These are phyloP conservation scores for Takashimella koratensis DNA, from an alignment of 1,284 basidiomycete species.

Conservation along the genomic window DNA sequence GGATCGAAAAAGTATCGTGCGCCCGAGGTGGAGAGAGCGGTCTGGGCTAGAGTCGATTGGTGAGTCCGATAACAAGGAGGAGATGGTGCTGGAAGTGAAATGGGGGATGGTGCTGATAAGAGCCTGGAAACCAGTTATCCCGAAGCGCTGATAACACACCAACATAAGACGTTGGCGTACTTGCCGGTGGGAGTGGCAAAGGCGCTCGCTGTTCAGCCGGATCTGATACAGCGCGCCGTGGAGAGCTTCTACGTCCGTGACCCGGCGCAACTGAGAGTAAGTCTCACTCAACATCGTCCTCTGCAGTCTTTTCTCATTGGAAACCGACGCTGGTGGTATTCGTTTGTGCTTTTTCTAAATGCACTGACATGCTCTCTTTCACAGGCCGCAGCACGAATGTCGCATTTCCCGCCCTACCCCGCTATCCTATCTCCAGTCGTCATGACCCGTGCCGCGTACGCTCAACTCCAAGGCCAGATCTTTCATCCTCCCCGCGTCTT, in stretches of 20 bases:
- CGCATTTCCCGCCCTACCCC: slow-evolving; percentile 73
- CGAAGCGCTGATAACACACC: slow-evolving; percentile 61
- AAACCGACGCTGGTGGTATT: no score
- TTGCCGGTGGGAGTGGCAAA: slow-evolving; percentile 73
- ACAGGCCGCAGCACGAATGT: slow-evolving; percentile 81
- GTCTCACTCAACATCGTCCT: no score
- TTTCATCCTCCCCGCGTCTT: slow-evolving; percentile 90
- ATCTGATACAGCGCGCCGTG: slow-evolving; percentile 75
- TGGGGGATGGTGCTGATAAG: no score
- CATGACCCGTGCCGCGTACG: slow-evolving; percentile 86
- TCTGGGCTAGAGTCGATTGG: slow-evolving; percentile 67
- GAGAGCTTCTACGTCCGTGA: slow-evolving; percentile 93
- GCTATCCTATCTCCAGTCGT: slow-evolving; percentile 60
- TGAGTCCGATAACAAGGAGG: slow-evolving; percentile 50
- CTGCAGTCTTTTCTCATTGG: no score
- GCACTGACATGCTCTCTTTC: background rate
- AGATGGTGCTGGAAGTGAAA: no score
- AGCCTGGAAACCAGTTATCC: slow-evolving; percentile 61
- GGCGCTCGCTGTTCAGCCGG: slow-evolving; percentile 62
- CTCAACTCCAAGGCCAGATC: slow-evolving; percentile 82
- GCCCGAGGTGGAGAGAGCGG: slow-evolving; percentile 58
- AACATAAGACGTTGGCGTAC: slow-evolving; percentile 74
- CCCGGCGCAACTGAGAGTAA: slow-evolving; percentile 75
- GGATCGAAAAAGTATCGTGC: slow-evolving; percentile 54
- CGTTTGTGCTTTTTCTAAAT: no score